phyloP scores from a whole-genome alignment of 2,329 filamentous ascomycete species.

The Polytolypa hystricis region DNA sequence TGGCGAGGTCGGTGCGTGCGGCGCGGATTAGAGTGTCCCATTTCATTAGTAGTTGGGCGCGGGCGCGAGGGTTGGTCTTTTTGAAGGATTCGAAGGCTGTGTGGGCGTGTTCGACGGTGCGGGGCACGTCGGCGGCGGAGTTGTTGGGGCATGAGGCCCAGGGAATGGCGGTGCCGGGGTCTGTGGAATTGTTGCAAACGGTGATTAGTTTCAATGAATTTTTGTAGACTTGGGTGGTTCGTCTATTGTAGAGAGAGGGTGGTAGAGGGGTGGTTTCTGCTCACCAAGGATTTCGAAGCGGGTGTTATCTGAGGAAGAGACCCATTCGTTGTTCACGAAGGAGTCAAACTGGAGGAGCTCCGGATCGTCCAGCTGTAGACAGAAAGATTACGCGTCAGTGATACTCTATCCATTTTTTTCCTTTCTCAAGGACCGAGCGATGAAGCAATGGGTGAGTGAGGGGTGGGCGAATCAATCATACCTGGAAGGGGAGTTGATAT shows the following conservation, averaged over 20 bases:
- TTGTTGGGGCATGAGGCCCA: slow-evolving; percentile 44
- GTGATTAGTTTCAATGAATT: too few relatives aligned
- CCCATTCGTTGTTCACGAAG: slow-evolving; percentile 40
- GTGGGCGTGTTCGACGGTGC: slow-evolving; percentile 48
- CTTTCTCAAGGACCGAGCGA: not conserved
- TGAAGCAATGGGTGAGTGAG: not conserved
- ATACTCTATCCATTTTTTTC: too few relatives aligned
- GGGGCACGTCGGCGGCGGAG: slow-evolving; percentile 48
- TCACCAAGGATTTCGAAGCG: slow-evolving; percentile 41
- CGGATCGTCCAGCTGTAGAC: slow-evolving; percentile 33
- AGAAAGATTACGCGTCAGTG: slow-evolving; percentile 2
- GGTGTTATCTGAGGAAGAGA: slow-evolving; percentile 34
- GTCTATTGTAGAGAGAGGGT: not conserved
- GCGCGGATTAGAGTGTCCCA: slow-evolving; percentile 56
- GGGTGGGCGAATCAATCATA: slow-evolving; percentile 10
- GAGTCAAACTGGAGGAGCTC: slow-evolving; percentile 41
- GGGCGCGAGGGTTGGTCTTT: slow-evolving; percentile 48
- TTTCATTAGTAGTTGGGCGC: slow-evolving; percentile 52
- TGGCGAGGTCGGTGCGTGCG: slow-evolving; percentile 60
- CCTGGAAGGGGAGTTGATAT: slow-evolving; percentile 29
- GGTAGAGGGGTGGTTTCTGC: too few relatives aligned
- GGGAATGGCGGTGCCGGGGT: slow-evolving; percentile 41
- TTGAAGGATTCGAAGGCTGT: slow-evolving; percentile 50
- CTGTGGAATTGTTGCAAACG: slow-evolving; percentile 19
- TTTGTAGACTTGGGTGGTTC: too few relatives aligned